Evolutionary conservation across 106 monocot species (phyloP).

Genomic region (Allium fistulosum): DNA sequence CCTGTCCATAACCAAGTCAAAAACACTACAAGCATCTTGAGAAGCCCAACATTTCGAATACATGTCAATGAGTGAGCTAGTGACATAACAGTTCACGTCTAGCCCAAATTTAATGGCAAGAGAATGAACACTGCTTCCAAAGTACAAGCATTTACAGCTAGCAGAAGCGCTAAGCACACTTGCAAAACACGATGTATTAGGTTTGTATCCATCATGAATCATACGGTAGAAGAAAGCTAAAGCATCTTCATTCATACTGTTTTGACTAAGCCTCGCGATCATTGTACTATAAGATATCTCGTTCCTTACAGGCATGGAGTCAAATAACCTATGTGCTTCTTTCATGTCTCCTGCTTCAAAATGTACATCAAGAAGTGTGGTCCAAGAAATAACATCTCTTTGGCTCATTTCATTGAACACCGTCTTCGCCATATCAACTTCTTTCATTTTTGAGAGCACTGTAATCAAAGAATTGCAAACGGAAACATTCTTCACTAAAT

Average conservation of each 20-base stretch:
- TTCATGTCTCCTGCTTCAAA: conserved; percentile 32
- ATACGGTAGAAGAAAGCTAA: conserved; percentile 31
- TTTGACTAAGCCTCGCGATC: conserved; percentile 47
- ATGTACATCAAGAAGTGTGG: conserved; percentile 37
- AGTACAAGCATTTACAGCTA: conserved; percentile 10
- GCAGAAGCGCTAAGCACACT: conserved; percentile 41
- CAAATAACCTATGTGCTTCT: conserved; percentile 32
- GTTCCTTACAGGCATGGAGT: conserved; percentile 53
- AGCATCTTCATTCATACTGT: conserved; percentile 25
- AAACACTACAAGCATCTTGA: conserved; percentile 24
- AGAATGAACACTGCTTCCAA: conserved; percentile 35
- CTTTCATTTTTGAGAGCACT: conserved; percentile 27
- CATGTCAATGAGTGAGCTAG: conserved; percentile 52
- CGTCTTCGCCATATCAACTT: conserved; percentile 13
- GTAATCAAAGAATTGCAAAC: conserved; percentile 55
- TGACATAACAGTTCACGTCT: conserved; percentile 20
- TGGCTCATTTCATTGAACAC: conserved; percentile 48
- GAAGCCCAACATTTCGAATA: conserved; percentile 42
- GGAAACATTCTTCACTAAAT: conserved; percentile 15
- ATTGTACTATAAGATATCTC: conserved; percentile 54
- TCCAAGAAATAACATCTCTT: conserved; percentile 66
- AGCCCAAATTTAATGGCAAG: conserved; percentile 30
- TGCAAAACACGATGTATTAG: conserved; percentile 38
- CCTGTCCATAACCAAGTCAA: conserved; percentile 30
- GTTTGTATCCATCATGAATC: conserved; percentile 32